Evolutionary conservation across 2,329 filamentous ascomycete genomes (phyloP).

Genomic region (Neofusicoccum parvum): DNA sequence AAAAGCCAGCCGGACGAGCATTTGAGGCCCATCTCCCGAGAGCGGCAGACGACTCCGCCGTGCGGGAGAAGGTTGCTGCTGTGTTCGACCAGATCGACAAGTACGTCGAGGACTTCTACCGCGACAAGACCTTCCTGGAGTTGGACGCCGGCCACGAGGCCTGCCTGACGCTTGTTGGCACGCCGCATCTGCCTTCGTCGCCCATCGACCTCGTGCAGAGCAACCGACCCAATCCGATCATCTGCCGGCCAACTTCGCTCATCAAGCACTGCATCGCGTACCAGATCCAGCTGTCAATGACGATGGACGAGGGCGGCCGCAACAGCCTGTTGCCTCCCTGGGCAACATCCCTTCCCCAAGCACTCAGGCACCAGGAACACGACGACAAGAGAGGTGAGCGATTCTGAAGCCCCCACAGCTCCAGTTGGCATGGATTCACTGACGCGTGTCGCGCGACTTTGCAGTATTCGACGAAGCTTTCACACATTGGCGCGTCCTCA

Average conservation of each 20-base stretch:
- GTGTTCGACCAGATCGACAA: conserved; percentile 33
- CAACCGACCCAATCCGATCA: conserved; percentile 10
- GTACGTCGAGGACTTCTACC: conserved; percentile 37
- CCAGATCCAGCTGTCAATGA: conserved; percentile 9
- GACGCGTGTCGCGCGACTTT: too few relatives aligned
- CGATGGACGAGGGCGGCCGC: conserved; percentile 14
- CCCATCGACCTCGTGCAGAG: conserved; percentile 1
- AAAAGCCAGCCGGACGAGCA: not conserved
- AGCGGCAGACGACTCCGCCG: conserved; percentile 28
- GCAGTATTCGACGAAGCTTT: conserved; percentile 13
- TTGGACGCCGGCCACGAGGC: conserved; percentile 7
- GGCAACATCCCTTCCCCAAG: not conserved
- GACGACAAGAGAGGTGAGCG: not conserved
- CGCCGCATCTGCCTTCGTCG: conserved; percentile 11
- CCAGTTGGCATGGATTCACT: too few relatives aligned
- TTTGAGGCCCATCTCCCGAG: conserved; percentile 26
- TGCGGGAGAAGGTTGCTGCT: conserved; percentile 27
- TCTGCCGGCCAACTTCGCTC: conserved; percentile 2
- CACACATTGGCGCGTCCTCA: conserved; percentile 13
- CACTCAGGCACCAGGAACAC: not conserved
- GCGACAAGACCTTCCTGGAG: conserved; percentile 26
- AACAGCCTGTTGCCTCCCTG: conserved; percentile 9
- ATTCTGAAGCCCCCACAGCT: too few relatives aligned
- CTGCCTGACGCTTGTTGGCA: conserved; percentile 8
- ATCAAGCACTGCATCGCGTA: conserved; percentile 12